Base-by-base conservation (phyloP, 2,329 filamentous ascomycete species). In the Delphinella strobiligena region DNA sequence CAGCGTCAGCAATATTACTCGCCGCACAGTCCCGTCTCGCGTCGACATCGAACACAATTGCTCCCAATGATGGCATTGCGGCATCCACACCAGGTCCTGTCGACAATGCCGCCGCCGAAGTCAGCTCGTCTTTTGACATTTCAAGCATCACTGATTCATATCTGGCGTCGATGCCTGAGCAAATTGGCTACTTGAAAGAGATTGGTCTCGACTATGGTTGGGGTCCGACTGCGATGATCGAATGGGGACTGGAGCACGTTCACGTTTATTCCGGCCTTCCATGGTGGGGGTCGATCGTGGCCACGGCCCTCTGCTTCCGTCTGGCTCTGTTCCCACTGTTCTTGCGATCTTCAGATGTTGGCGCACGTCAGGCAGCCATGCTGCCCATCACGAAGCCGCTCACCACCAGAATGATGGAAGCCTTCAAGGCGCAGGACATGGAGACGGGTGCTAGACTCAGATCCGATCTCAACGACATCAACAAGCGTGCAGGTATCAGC, bases 191-290 rank as follows among this genome's bases (percentile, higher is more conserved):
- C 54, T 67, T 98, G 43, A 75, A 83, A 50, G 71, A 76, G 5
- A 68, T 96, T 9, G 91, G 91, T 3, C 66, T 98, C 16, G 84
- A 96, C 52, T 96, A 81, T 53, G 87, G 89, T 55, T 88, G 68
- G 66, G 89, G 89, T 12, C 75, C 83, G 4, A 84, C 87, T 0
- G 64, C 78, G 3, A 49, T 75, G 12, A 77, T 91, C 59, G 72
- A 95, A 62, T 88, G 72, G 69, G 16, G 75, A 2, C 63, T 96
- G 9, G 91, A 98, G 66, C 78, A 89, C 55, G 56, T 93, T 31
- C 86, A 98, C 61, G 68, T 95, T 45, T 80, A 72, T 50, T 64
- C 56, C 5, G 85, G 81, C 27, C 61, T 85, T 40, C 84, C 86
- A 10, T 96, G 91, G 91, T 87, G 83, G 69, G 78, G 67, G 2